Base-by-base conservation (phyloP, 768 basidiomycete genomes). In the Xerocomellus amylosporus region DNA sequence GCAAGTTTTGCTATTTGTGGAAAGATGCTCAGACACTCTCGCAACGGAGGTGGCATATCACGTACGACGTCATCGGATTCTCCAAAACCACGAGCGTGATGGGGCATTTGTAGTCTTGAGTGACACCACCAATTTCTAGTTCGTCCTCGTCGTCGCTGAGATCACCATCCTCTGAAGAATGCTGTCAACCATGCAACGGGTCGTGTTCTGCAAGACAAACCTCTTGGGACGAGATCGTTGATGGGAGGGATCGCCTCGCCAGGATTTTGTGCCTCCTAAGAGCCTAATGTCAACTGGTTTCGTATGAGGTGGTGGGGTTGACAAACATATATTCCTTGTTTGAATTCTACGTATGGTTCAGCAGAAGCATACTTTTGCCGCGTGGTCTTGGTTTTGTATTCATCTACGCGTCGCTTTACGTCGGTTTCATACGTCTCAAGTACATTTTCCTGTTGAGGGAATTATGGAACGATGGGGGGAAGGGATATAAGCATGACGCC, bases 121-220 rank as follows among this genome's bases (percentile, higher is more conserved):
- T 88, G 28, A 86, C 79, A 24, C 92, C 93, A 49, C 95, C 95
- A 46, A 96, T 76, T 71, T 93, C 88, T 31, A 98, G 71, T 13
- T 97, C 95, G 49, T 93, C 90, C 31, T 95, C 94, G 48, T 86
- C 85, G 53, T 90, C 90, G 50, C 87, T 90, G 30, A 80, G 84
- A 58, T 93, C 91, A 10, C 84, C 90, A 39, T 81, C 77, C 80
- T 93, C 93, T 93, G 43, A 14, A 34, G 12, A 38, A 38, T 8
- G 42, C 22, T 5, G 43, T 43, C 36, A 56, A 38, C n/a, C 8
- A 13, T 9, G 34, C 10, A 15, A 26, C 2, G 34, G 28, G 22
- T 28, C 19, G 5, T 5, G 8, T 28, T 36, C 13, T n/a, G 2
- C n/a, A 33, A 36, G 30, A 56, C 60, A 22, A 56, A 87, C 91